Base-by-base conservation (phyloP, 2,329 filamentous ascomycete species). In the Epicoccum nigrum region DNA sequence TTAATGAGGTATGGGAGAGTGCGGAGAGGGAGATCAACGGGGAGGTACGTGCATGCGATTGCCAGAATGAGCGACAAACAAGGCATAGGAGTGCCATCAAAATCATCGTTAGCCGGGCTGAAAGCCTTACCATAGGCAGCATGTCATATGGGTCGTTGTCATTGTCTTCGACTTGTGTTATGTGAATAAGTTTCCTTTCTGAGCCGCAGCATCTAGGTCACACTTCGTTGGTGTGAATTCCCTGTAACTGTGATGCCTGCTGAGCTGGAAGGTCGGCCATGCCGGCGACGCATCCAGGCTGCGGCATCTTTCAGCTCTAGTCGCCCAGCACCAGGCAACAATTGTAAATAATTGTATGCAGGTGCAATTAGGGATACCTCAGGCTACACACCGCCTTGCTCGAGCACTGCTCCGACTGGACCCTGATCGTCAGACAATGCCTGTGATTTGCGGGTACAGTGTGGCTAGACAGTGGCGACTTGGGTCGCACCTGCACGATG, bases 241-340 rank as follows among this genome's bases (percentile, higher is more conserved):
- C n/a, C 32, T 21, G 11, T 25, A n/a, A 30, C 4, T 11, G 28
- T 20, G 38, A 28, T 47, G 43, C 38, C 49, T 52, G 49, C 39
- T 43, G 38, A 52, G 49, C 43, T 52, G 49, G 44, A 8, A 20
- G 25, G 20, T 20, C 49, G 38, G 49, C 33, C 49, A 52, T 25
- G 38, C 38, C 38, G 38, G 6, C 16, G 9, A 27, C 25, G 13
- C 49, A 31, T 34, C 4, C 30, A 37, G 41, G 30, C 41, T 41
- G 30, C 33, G 27, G 38, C 23, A 3, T 12, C 9, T 19, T 9
- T 12, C 46, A 27, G 16, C n/a, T 9, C 4, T 15, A 21, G 25
- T 32, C 32, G 31, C 17, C 44, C 44, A 20, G 32, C 17, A 33
- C 8, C 30, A 23, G 16, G 21, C 15, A 51, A 17, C 17, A 35